Conservation (phyloP, 768 basidiomycete species). For the Tephrocybe sp. region DNA sequence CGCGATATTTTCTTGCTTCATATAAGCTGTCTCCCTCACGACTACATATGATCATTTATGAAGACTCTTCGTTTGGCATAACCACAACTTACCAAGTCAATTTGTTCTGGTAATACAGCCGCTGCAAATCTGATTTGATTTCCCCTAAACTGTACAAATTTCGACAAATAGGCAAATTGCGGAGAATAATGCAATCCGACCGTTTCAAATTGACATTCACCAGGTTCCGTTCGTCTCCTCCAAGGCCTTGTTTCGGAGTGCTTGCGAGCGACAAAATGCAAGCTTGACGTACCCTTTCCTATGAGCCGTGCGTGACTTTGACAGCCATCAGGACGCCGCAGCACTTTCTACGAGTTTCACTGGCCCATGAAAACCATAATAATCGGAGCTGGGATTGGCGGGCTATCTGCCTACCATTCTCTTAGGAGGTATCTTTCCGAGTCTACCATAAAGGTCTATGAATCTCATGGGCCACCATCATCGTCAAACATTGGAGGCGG, state of each 20-base stretch:
- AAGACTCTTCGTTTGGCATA: background rate
- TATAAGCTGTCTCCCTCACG: conserved; percentile 9
- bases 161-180: too few species aligned
- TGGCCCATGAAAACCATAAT: conserved; percentile 31
- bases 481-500: conserved; percentile 33
- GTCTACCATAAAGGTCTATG: conserved; percentile 28
- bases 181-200: too few species aligned
- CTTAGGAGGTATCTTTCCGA: conserved; percentile 30
- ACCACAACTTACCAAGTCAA: conserved; percentile 1
- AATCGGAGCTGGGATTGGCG: conserved; percentile 35
- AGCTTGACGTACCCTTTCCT: too few species aligned
- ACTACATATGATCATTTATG: background rate
- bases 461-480: conserved; percentile 29
- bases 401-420: conserved; percentile 31
- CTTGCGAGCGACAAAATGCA: too few species aligned
- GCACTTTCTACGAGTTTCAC: background rate
- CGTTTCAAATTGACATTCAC: too few species aligned
- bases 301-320: too few species aligned
- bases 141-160: too few species aligned
- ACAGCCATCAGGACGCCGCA: too few species aligned
- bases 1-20: conserved; percentile 7
- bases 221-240: too few species aligned
- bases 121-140: too few species aligned
- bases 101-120: background rate
- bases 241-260: too few species aligned